Evolutionary conservation across 139 green algal genomes (phyloP).

Genomic region (Chlamydomonas incerta): DNA sequence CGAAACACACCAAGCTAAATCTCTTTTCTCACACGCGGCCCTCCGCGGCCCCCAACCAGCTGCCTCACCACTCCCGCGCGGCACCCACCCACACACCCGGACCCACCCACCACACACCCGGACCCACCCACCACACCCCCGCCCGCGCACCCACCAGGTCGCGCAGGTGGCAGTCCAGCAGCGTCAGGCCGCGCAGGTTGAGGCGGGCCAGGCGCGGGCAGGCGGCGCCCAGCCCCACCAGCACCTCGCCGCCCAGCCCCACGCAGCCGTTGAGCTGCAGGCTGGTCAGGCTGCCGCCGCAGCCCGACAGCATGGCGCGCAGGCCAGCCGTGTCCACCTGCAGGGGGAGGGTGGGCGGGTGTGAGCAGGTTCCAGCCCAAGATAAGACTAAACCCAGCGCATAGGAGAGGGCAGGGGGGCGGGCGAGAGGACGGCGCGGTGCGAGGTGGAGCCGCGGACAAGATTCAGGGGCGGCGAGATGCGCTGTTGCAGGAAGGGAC

Average conservation of each 20-base stretch:
- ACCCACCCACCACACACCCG: not conserved
- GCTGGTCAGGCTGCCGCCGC: conserved; percentile 5
- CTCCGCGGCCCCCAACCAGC: too few species aligned
- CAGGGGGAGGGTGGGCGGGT: not conserved
- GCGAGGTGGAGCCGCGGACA: too few species aligned
- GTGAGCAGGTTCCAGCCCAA: too few species aligned
- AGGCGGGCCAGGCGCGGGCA: conserved; percentile 1
- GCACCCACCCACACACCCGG: too few species aligned
- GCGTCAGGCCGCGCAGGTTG: conserved; percentile 7
- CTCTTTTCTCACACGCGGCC: too few species aligned
- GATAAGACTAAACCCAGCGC: too few species aligned
- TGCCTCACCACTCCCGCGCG: too few species aligned
- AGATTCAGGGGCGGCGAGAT: too few species aligned
- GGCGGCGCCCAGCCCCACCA: not conserved
- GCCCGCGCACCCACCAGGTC: not conserved
- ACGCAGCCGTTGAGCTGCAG: conserved; percentile 25
- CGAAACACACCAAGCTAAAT: too few species aligned
- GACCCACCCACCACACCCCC: not conserved
- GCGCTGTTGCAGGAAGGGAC: too few species aligned
- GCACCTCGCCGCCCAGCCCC: not conserved
- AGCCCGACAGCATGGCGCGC: conserved; percentile 3
- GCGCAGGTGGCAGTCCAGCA: not conserved
- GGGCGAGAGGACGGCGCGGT: too few species aligned
- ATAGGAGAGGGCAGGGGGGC: too few species aligned
- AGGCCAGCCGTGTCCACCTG: not conserved